Evolutionary conservation across 176 grass and related monocot species (phyloP).

Genomic region (Saccharum officinarum): DNA sequence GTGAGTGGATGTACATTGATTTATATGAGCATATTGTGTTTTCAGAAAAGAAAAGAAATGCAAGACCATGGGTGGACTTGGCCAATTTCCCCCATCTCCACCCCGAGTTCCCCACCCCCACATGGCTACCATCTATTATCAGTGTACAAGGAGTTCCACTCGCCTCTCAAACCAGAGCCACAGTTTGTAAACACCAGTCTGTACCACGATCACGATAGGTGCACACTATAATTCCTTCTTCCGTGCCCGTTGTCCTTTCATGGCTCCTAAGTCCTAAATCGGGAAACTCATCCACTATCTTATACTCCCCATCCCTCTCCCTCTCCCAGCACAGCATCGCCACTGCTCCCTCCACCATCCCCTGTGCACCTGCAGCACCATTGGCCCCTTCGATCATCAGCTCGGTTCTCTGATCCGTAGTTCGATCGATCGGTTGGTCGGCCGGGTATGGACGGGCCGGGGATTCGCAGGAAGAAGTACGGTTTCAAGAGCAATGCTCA

Average conservation of each 20-base stretch:
- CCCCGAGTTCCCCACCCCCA: not conserved
- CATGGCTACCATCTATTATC: too few species aligned
- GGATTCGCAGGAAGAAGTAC: slow-evolving; percentile 21
- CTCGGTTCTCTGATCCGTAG: not conserved
- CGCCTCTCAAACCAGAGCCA: not conserved
- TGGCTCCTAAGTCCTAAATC: slow-evolving; percentile 36
- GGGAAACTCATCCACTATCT: slow-evolving; percentile 18
- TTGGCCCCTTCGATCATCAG: not conserved
- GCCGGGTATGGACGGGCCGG: slow-evolving; percentile 26
- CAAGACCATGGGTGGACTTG: not conserved
- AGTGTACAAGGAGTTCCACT: too few species aligned
- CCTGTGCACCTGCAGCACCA: not conserved
- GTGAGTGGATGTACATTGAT: too few species aligned
- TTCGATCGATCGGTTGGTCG: not conserved
- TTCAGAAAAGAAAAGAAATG: too few species aligned
- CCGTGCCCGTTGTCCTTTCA: not conserved
- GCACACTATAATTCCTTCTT: not conserved
- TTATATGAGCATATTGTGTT: too few species aligned
- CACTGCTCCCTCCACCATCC: not conserved
- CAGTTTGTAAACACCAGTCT: not conserved
- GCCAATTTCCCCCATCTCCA: not conserved
- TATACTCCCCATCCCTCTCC: not conserved
- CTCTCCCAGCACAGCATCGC: not conserved
- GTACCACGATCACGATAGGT: not conserved
- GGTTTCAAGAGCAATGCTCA: slow-evolving; percentile 31